Conservation (phyloP, 768 basidiomycete species). For the Leccinum subtestaceum region DNA sequence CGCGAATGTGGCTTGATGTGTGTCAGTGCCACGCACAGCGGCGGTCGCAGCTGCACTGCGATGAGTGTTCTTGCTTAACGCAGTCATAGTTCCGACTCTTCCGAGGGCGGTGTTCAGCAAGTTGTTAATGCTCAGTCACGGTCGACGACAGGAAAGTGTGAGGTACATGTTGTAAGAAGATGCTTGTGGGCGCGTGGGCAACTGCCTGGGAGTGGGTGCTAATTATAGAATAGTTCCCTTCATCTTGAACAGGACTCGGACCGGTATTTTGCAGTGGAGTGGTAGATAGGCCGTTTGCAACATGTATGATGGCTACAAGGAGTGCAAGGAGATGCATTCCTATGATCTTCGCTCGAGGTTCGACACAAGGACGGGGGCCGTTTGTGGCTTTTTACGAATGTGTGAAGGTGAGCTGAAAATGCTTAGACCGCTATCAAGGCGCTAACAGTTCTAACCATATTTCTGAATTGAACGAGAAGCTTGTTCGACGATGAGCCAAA, state of each 20-base stretch:
- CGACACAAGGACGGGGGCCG: not conserved
- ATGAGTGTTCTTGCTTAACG: not conserved
- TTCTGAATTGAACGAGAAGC: not conserved
- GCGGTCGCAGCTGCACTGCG: not conserved
- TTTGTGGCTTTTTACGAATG: not conserved
- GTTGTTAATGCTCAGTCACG: not conserved
- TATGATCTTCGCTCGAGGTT: not conserved
- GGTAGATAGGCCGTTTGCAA: not conserved
- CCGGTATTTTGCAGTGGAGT: not conserved
- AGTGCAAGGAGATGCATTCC: not conserved
- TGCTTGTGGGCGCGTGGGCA: not conserved
- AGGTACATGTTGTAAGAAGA: not conserved
- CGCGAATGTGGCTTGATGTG: not conserved
- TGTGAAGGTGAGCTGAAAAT: not conserved
- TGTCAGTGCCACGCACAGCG: not conserved
- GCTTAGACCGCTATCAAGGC: not conserved
- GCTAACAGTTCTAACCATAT: not conserved
- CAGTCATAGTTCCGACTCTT: not conserved
- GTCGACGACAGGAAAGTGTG: not conserved
- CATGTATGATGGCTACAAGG: not conserved
- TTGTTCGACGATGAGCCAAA: not conserved
- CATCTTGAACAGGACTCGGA: not conserved
- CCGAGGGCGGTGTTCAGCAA: not conserved
- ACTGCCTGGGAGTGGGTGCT: not conserved
- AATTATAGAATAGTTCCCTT: conserved; percentile 7